Percentiles rank a stretch among this genome's conserved stretches.
Evolutionary conservation across 2,329 filamentous ascomycete genomes (phyloP).

Genomic region (Fusarium chaquense): DNA sequence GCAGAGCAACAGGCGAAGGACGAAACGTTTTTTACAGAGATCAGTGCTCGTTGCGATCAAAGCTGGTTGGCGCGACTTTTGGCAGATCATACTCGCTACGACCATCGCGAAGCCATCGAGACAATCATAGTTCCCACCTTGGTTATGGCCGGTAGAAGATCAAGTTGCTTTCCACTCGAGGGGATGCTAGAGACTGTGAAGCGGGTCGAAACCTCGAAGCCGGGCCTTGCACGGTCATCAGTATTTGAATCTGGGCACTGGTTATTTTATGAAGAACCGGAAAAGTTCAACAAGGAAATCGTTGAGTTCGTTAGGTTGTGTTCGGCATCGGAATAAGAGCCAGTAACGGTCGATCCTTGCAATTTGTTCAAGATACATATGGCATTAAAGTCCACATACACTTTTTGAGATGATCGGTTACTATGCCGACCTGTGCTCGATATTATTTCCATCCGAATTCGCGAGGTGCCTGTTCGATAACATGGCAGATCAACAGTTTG

Average conservation of each 20-base stretch:
- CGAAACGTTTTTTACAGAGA: constrained; percentile 44
- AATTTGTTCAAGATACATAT: background rate
- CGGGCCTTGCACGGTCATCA: constrained; percentile 39
- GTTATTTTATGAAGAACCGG: constrained; percentile 47
- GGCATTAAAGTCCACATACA: background rate
- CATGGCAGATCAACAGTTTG: background rate
- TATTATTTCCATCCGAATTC: background rate
- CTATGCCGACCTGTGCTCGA: background rate
- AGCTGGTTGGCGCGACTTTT: constrained; percentile 46
- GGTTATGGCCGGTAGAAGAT: constrained; percentile 46
- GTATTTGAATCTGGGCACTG: constrained; percentile 47
- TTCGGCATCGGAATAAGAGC: background rate
- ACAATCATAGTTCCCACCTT: constrained; percentile 43
- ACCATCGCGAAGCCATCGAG: constrained; percentile 46
- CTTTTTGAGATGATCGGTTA: background rate
- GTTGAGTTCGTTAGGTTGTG: constrained; percentile 39
- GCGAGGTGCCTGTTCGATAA: background rate
- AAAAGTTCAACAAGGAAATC: constrained; percentile 45
- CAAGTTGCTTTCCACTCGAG: constrained; percentile 46
- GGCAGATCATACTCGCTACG: constrained; percentile 46
- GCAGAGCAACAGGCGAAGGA: constrained; percentile 40
- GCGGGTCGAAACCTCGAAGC: constrained; percentile 36
- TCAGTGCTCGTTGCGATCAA: constrained; percentile 46
- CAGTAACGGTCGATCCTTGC: background rate
- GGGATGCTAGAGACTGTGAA: constrained; percentile 46